A percentile compares a stretch with the other conserved stretches of the same genome.
These are phyloP conservation scores for Tylopilus balloui DNA, from an alignment of 768 basidiomycete species.

Conservation along the genomic window DNA sequence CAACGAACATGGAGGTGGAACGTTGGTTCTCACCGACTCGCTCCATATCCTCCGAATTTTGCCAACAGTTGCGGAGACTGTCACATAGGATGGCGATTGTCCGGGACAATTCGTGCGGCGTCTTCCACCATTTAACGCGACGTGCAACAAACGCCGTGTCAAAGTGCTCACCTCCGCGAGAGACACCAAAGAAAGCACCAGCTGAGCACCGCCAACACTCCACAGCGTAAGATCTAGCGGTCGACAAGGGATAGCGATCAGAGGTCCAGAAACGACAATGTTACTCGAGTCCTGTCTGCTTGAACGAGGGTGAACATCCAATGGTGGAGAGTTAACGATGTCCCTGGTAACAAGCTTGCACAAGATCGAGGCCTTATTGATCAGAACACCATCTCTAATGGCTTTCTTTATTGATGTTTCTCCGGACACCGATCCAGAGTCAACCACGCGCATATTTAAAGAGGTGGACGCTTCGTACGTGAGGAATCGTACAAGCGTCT, in stretches of 20 bases:
- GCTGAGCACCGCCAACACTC: constrained; percentile 78
- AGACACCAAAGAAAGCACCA: constrained; percentile 70
- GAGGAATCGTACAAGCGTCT: constrained; percentile 62
- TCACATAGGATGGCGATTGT: constrained; percentile 72
- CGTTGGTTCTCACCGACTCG: constrained; percentile 61
- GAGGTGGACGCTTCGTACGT: constrained; percentile 85
- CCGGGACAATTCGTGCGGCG: constrained; percentile 70
- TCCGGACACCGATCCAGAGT: constrained; percentile 39
- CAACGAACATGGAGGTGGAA: not conserved
- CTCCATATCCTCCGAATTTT: constrained; percentile 94
- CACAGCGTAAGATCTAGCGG: constrained; percentile 73
- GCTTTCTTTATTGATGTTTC: constrained; percentile 36
- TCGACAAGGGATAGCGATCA: constrained; percentile 54
- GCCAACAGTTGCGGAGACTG: constrained; percentile 80
- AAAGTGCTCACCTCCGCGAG: constrained; percentile 55
- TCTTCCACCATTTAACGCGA: constrained; percentile 37
- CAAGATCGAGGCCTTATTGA: constrained; percentile 39
- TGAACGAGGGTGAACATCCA: constrained; percentile 1
- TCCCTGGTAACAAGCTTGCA: constrained; percentile 36
- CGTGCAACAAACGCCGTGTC: not conserved
- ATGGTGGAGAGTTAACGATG: constrained; percentile 9
- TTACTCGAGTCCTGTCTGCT: not conserved
- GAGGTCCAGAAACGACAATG: constrained; percentile 41
- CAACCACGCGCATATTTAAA: constrained; percentile 72
- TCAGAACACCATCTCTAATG: constrained; percentile 38